Percentiles rank a stretch among this genome's conserved stretches.
Evolutionary conservation across 257 asterid genomes (phyloP).

Genomic region (Striga asiatica): DNA sequence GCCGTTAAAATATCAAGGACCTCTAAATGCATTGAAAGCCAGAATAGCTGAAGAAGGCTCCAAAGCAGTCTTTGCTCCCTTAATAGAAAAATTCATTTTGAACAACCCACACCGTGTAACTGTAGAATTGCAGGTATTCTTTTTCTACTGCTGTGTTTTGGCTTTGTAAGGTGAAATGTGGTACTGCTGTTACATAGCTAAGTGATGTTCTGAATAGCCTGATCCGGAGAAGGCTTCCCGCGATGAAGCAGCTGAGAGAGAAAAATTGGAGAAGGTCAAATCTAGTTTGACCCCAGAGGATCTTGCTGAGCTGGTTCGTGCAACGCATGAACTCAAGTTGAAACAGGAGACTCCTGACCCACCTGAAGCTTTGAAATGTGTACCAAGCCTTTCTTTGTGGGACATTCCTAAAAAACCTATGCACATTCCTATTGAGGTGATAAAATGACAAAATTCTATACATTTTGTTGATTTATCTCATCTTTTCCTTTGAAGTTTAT

Average conservation of each 20-base stretch:
- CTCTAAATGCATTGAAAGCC: conserved; percentile 72
- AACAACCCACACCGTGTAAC: conserved; percentile 75
- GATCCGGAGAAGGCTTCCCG: conserved; percentile 87
- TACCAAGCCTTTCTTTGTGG: conserved; percentile 75
- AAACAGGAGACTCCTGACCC: conserved; percentile 99
- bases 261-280: conserved; percentile 60
- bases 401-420: conserved; percentile 85
- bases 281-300: conserved; percentile 84
- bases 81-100: conserved; percentile 70
- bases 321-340: conserved; percentile 75
- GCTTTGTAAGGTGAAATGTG: conserved; percentile 11
- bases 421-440: conserved; percentile 76
- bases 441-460: no score
- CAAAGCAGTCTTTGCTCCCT: conserved; percentile 87
- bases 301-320: conserved; percentile 95
- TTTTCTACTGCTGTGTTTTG: conserved; percentile 9
- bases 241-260: conserved; percentile 78
- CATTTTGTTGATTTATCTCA: no score
- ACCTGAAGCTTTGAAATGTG: conserved; percentile 87
- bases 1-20: conserved; percentile 86
- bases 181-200: conserved; percentile 14
- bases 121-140: conserved; percentile 85
- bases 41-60: conserved; percentile 91
- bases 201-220: conserved; percentile 48
- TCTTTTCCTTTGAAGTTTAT: no score